These are phyloP conservation scores for Rhizopogon salebrosus DNA, from an alignment of 768 basidiomycete species.

Conservation along the genomic window DNA sequence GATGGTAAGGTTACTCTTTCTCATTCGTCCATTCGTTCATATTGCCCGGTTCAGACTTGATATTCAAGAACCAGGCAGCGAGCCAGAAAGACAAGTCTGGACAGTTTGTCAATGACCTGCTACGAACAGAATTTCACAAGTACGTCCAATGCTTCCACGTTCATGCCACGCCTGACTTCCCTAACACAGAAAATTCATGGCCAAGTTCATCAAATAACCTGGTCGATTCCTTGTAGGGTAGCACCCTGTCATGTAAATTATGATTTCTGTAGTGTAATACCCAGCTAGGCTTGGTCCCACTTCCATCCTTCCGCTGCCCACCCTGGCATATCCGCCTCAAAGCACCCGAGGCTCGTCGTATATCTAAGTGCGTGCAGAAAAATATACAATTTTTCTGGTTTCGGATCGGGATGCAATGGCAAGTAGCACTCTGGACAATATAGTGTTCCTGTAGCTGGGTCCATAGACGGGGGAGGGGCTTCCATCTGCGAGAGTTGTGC, in stretches of 20 bases:
- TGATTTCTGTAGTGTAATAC: neutral
- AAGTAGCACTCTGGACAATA: conserved; percentile 92
- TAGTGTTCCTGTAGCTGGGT: conserved; percentile 37
- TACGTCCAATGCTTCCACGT: conserved; percentile 33
- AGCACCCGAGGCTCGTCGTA: conserved; percentile 75
- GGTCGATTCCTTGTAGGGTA: conserved; percentile 26
- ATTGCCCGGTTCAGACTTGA: conserved; percentile 57
- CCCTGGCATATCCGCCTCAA: conserved; percentile 81
- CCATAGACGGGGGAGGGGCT: conserved; percentile 24
- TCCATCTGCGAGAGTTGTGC: conserved; percentile 23
- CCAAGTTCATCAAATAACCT: too few relatives aligned
- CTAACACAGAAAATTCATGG: too few relatives aligned
- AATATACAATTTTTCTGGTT: conserved; percentile 88
- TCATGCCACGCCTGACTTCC: conserved; percentile 46
- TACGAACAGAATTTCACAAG: conserved; percentile 94
- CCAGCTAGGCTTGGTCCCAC: conserved; percentile 46
- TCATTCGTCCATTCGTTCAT: neutral
- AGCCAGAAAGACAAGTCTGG: conserved; percentile 52
- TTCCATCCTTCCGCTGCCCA: conserved; percentile 79
- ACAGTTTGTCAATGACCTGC: conserved; percentile 88
- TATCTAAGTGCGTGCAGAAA: conserved; percentile 91
- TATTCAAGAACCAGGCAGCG: conserved; percentile 74
- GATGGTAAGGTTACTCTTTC: conserved; percentile 54
- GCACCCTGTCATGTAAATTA: conserved; percentile 61
- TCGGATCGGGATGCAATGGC: conserved; percentile 90